A percentile compares a stretch with the other conserved stretches of the same genome.
Conservation (phyloP, 2,329 filamentous ascomycete genomes). For the Aureobasidium sp. region DNA sequence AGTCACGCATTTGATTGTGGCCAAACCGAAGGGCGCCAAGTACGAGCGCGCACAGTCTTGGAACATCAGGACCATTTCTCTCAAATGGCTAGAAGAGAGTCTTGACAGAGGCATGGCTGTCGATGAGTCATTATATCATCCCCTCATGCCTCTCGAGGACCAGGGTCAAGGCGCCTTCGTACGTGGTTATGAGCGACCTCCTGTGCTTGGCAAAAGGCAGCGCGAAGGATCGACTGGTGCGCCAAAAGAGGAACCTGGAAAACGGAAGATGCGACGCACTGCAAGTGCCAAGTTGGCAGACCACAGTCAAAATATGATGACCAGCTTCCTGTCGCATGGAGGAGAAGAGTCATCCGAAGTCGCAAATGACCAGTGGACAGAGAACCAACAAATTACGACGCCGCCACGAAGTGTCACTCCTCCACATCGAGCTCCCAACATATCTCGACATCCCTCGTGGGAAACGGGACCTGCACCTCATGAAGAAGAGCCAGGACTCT, state of each 20-base stretch:
- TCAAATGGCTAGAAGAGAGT: slow-evolving; percentile 82
- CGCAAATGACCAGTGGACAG: slow-evolving; percentile 10
- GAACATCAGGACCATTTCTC: slow-evolving; percentile 69
- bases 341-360: not conserved
- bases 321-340: slow-evolving; percentile 60
- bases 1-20: slow-evolving; percentile 82
- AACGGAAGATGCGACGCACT: slow-evolving; percentile 77
- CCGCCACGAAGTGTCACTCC: not conserved
- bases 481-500: slow-evolving; percentile 22
- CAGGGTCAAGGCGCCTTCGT: slow-evolving; percentile 68
- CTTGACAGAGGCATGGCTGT: slow-evolving; percentile 82
- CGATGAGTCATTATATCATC: slow-evolving; percentile 80
- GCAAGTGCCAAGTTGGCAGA: slow-evolving; percentile 76
- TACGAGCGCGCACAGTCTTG: slow-evolving; percentile 82
- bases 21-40: slow-evolving; percentile 75
- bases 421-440: not conserved
- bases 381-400: not conserved
- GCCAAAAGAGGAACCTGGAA: slow-evolving; percentile 46
- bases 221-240: slow-evolving; percentile 19
- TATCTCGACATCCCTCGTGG: not conserved
- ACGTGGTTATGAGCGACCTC: not conserved
- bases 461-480: not conserved
- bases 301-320: slow-evolving; percentile 83
- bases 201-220: slow-evolving; percentile 50
- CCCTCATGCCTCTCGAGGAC: slow-evolving; percentile 58